Base-by-base conservation (phyloP, 1,284 basidiomycete genomes). In the Mycosarcoma maydis region DNA sequence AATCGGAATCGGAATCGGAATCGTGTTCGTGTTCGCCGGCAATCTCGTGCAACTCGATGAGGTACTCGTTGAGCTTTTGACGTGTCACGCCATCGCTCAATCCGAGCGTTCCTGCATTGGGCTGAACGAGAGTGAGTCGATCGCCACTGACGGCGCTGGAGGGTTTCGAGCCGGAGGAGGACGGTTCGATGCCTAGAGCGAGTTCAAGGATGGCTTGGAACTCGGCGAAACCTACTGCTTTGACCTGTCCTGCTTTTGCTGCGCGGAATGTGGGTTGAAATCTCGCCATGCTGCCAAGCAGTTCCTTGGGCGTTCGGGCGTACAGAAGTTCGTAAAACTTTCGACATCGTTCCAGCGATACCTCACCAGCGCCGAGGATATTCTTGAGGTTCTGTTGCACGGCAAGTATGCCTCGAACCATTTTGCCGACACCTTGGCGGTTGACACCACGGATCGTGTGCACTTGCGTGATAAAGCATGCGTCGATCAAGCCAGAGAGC, bases 371-470 rank as follows among this genome's bases (percentile, higher is more conserved):
- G 13, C 30, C 69, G 23, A 58, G 30, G 32, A 81, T 73, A 56
- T 80, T 80, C 78, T 92, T 92, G 72, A 97, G 86, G 73, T 92
- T 91, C 81, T 98, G 95, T 80, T 96, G 94, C 22, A 98, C 85
- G 13, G 94, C 91, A 22, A 94, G 85, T 40, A 97, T 90, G 82
- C 97, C 96, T 38, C 94, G 88, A 73, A 89, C 84, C 80, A 98
- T 90, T 84, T 97, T 97, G 76, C 89, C 88, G 64, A 94, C 88
- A 0, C 95, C 95, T 52, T 89, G 87, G 0, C 84, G 80, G 73
- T 94, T 98, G 13, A 89, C 88, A 14, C 86, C 81, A 22, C 87
- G 87, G 56, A 98, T 86, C 54, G 87, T 84, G 20, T 88, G 87
- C 24, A 92, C 91, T 60, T 90, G 88, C 11, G 86, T 85, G 58